Evolutionary conservation across 495 filamentous ascomycete species (phyloP).

Genomic region (Aspergillus nidulans): DNA sequence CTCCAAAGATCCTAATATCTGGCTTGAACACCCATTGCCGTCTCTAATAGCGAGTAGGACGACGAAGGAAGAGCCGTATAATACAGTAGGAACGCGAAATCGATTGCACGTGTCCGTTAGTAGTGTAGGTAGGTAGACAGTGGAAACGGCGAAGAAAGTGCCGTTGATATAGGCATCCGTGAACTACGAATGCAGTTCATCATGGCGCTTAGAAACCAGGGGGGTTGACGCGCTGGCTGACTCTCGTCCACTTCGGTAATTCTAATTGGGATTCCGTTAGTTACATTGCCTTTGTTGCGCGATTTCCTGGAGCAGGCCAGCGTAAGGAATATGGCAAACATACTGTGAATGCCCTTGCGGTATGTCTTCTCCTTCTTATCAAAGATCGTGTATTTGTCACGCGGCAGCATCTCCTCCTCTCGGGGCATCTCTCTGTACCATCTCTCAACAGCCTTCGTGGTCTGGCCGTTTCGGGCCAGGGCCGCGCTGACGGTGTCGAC

Average conservation of each 20-base stretch:
- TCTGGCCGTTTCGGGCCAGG: constrained; percentile 64
- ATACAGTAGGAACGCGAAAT: constrained; percentile 25
- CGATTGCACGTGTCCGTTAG: constrained; percentile 1
- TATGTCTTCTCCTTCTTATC: constrained; percentile 93
- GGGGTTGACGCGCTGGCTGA: constrained; percentile 88
- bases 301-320: neutral
- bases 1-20: constrained; percentile 33
- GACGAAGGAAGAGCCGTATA: constrained; percentile 24
- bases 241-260: constrained; percentile 92
- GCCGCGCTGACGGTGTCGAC: constrained; percentile 73
- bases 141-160: constrained; percentile 7
- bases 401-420: constrained; percentile 92
- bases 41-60: neutral
- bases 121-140: neutral
- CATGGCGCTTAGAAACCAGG: constrained; percentile 70
- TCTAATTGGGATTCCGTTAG: constrained; percentile 45
- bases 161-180: too few relatives aligned
- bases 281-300: neutral
- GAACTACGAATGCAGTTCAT: too few relatives aligned
- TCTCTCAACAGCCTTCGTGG: constrained; percentile 66
- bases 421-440: constrained; percentile 96
- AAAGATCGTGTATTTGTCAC: constrained; percentile 98
- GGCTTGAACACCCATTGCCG: constrained; percentile 11
- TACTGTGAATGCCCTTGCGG: constrained; percentile 95
- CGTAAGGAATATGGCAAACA: constrained; percentile 33